A percentile compares a stretch with the other conserved stretches of the same genome.
phyloP scores from a whole-genome alignment of 306 rosid genomes.

The Lupinus albus region DNA sequence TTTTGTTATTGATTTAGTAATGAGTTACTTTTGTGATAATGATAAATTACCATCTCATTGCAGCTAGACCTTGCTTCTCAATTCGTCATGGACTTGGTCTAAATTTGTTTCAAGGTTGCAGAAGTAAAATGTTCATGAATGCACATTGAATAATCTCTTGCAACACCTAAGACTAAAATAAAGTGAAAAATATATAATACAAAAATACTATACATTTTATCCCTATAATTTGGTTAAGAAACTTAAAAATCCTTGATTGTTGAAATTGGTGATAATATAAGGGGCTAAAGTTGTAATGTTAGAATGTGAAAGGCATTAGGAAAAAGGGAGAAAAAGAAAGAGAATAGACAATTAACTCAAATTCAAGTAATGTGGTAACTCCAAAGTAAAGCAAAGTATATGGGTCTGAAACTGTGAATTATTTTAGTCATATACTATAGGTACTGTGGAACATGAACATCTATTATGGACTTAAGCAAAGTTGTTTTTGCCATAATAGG shows the following conservation, averaged over 20 bases:
- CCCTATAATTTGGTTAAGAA: neutral
- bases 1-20: neutral
- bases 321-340: neutral
- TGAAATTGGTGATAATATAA: neutral
- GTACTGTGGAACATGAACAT: conserved; percentile 18
- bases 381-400: conserved; percentile 44
- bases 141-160: neutral
- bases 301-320: neutral
- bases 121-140: conserved; percentile 2
- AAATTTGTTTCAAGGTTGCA: no score
- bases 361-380: conserved; percentile 36
- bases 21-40: neutral
- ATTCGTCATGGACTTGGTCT: neutral
- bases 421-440: neutral
- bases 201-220: neutral
- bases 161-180: neutral
- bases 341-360: conserved; percentile 26
- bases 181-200: neutral
- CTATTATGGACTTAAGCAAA: conserved; percentile 41
- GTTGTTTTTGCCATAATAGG: conserved; percentile 52
- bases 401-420: neutral
- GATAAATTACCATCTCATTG: neutral
- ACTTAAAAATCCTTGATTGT: neutral
- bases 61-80: neutral
- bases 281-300: neutral